Conservation (phyloP, 1,284 basidiomycete species). For the Cryptococcus depauperatus region DNA sequence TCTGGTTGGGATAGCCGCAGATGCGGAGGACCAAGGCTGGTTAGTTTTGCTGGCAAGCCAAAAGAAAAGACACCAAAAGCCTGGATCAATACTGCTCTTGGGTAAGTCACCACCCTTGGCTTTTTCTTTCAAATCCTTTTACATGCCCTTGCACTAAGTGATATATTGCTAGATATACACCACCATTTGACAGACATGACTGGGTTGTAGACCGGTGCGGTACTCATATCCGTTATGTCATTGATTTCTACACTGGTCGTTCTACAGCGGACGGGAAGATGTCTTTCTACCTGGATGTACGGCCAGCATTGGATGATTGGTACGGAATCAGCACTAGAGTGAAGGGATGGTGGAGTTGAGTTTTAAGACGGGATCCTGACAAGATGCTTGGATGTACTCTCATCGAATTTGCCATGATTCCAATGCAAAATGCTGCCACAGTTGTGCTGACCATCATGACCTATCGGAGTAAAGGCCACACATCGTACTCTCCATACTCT, state of each 20-base stretch:
- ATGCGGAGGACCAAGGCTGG: constrained; percentile 60
- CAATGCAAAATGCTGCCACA: too few species aligned
- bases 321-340: constrained; percentile 71
- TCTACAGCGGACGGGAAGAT: constrained; percentile 40
- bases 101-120: constrained; percentile 53
- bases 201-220: constrained; percentile 94
- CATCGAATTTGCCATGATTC: too few species aligned
- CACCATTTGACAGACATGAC: constrained; percentile 95
- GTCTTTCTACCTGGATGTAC: constrained; percentile 86
- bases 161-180: constrained; percentile 59
- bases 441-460: too few species aligned
- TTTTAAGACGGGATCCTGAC: too few species aligned
- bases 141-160: background rate
- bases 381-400: too few species aligned
- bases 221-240: constrained; percentile 80
- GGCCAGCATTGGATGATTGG: constrained; percentile 86
- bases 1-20: constrained; percentile 62
- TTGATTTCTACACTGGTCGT: constrained; percentile 96
- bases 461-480: too few species aligned
- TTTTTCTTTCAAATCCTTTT: background rate
- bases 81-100: constrained; percentile 69
- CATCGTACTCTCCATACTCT: too few species aligned
- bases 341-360: constrained; percentile 22
- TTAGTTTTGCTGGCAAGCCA: constrained; percentile 47
- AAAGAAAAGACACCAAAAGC: constrained; percentile 64